Conservation (phyloP, 2,329 filamentous ascomycete species). For the Aschersonia sp. region DNA sequence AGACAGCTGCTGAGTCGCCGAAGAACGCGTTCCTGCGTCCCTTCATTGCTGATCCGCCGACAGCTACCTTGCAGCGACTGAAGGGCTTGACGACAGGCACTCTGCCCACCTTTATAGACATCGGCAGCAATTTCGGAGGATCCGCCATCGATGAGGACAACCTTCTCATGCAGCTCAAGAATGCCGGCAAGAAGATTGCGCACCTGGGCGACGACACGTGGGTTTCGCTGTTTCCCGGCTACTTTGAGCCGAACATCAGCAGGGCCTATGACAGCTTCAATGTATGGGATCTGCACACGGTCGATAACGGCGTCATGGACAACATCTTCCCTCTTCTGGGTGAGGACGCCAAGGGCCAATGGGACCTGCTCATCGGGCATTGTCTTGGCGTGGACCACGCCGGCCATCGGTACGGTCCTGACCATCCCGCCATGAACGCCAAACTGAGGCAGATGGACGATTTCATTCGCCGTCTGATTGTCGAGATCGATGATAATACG, state of each 20-base stretch:
- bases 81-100: conserved; percentile 95
- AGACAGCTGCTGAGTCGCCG: conserved; percentile 60
- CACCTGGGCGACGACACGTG: conserved; percentile 98
- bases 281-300: conserved; percentile 93
- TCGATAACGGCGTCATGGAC: conserved; percentile 87
- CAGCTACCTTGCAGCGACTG: conserved; percentile 78
- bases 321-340: conserved; percentile 72
- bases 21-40: conserved; percentile 79
- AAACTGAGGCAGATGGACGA: conserved; percentile 87
- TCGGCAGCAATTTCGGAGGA: conserved; percentile 89
- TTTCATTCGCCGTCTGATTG: conserved; percentile 59
- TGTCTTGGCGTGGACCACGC: conserved; percentile 94
- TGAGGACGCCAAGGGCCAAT: conserved; percentile 44
- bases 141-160: conserved; percentile 92
- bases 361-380: conserved; percentile 93
- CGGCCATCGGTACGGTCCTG: conserved; percentile 87
- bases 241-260: conserved; percentile 79
- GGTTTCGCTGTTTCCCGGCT: conserved; percentile 84
- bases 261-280: conserved; percentile 93
- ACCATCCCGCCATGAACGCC: conserved; percentile 79
- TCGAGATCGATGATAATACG: conserved; percentile 67
- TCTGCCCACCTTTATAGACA: conserved; percentile 84
- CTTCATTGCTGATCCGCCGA: conserved; percentile 95
- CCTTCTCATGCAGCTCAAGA: conserved; percentile 49
- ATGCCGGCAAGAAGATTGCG: conserved; percentile 60